Evolutionary conservation across 2,329 filamentous ascomycete species (phyloP).

Genomic region (Triangularia verruculosa): DNA sequence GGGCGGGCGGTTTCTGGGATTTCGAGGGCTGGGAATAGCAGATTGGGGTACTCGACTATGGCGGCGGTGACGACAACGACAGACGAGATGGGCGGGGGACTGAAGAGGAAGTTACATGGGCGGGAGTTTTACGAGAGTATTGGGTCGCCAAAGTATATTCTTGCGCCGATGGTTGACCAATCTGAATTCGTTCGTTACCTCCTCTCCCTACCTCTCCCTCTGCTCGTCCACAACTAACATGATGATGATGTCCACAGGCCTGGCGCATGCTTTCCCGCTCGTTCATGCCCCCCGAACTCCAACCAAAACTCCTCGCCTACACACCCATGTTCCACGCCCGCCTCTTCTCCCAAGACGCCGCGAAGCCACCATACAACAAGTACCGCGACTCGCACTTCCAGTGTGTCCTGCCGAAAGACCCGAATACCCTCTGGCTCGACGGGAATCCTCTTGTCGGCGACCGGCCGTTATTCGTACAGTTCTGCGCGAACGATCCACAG

Average conservation of each 20-base stretch:
- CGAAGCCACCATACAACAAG: constrained; percentile 36
- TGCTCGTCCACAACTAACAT: background rate
- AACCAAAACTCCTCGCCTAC: constrained; percentile 73
- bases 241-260: constrained; percentile 58
- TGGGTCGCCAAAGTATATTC: constrained; percentile 82
- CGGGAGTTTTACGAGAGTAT: constrained; percentile 93
- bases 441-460: constrained; percentile 75
- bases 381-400: constrained; percentile 84
- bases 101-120: constrained; percentile 57
- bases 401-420: constrained; percentile 46
- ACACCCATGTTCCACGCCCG: constrained; percentile 96
- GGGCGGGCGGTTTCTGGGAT: background rate
- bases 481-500: constrained; percentile 87
- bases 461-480: constrained; percentile 90
- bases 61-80: constrained; percentile 3
- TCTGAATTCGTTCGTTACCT: constrained; percentile 79
- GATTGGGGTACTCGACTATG: constrained; percentile 24
- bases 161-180: constrained; percentile 98
- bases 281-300: constrained; percentile 69
- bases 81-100: constrained; percentile 7
- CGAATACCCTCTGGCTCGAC: constrained; percentile 62
- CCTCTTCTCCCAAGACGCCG: constrained; percentile 70
- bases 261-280: constrained; percentile 97
- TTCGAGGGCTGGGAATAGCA: constrained; percentile 34
- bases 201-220: background rate